phyloP scores from a whole-genome alignment of 139 green algal genomes.

The Chlorella sp. region DNA sequence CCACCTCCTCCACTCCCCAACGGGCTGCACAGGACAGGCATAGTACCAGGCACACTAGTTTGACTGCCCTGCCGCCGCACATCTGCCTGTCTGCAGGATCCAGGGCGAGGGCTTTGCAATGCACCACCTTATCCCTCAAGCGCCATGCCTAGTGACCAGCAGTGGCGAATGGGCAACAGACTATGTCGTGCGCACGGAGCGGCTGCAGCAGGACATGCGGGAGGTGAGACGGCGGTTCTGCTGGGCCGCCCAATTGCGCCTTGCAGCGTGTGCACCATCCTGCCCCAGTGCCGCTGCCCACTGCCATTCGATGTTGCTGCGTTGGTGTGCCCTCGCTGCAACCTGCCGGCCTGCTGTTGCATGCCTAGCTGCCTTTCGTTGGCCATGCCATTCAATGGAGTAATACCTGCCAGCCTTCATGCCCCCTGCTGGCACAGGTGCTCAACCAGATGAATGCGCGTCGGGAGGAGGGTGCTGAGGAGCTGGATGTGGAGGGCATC shows the following conservation, averaged over 20 bases:
- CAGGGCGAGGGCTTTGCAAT: conserved; percentile 28
- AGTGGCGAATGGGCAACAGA: conserved; percentile 14
- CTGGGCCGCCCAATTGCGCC: too few species aligned
- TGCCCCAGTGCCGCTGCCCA: background rate
- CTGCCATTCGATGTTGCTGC: too few species aligned
- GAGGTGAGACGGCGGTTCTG: conserved; percentile 21
- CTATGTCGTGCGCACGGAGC: conserved; percentile 28
- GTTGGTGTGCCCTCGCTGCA: too few species aligned
- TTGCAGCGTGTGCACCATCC: too few species aligned
- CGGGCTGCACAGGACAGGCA: background rate
- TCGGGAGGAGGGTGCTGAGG: background rate
- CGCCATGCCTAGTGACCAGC: conserved; percentile 10
- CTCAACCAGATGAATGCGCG: conserved; percentile 1
- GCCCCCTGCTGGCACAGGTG: background rate
- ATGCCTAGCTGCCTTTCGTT: background rate
- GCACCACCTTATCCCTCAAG: conserved; percentile 30
- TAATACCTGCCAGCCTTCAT: background rate
- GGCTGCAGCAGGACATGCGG: conserved; percentile 24
- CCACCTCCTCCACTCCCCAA: too few species aligned
- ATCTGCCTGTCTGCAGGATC: background rate
- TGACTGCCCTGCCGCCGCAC: background rate
- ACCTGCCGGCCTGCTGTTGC: background rate
- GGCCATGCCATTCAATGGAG: background rate
- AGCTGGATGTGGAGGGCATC: conserved; percentile 1
- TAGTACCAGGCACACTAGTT: background rate